phyloP scores from a whole-genome alignment of 305 asterid species.

The Rubia occidens region DNA sequence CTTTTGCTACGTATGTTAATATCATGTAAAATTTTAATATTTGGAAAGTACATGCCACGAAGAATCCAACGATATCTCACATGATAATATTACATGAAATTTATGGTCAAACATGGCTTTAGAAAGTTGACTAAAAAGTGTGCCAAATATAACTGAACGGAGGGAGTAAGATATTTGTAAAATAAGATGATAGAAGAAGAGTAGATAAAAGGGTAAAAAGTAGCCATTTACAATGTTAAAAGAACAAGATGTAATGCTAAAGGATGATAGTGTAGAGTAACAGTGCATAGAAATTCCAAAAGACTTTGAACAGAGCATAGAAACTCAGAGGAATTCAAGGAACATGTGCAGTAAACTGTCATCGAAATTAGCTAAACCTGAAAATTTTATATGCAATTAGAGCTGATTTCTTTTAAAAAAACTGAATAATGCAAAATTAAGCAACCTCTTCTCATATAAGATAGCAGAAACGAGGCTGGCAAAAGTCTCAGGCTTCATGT shows the following conservation, averaged over 20 bases:
- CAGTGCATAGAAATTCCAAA: neutral
- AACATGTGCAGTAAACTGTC: neutral
- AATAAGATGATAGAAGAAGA: neutral
- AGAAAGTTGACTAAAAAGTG: too few relatives aligned
- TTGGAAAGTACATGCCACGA: too few relatives aligned
- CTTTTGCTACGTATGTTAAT: too few relatives aligned
- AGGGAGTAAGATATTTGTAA: too few relatives aligned
- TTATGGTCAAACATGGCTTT: too few relatives aligned
- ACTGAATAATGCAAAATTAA: slow-evolving; percentile 19
- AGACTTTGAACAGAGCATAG: neutral
- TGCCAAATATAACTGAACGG: too few relatives aligned
- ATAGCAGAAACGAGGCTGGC: slow-evolving; percentile 94
- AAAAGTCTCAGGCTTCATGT: slow-evolving; percentile 97
- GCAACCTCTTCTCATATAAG: slow-evolving; percentile 85
- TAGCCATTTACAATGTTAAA: neutral
- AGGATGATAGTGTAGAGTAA: neutral
- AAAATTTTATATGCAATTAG: neutral
- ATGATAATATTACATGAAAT: too few relatives aligned
- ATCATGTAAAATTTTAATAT: too few relatives aligned
- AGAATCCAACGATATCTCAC: too few relatives aligned
- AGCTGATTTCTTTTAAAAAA: too few relatives aligned
- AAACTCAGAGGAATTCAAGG: neutral
- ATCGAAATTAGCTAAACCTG: neutral
- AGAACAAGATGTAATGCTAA: neutral
- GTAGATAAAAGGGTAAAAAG: neutral